These are phyloP conservation scores for Dictyostelium firmibasis DNA, from an alignment of 78 protist species.

Conservation along the genomic window DNA sequence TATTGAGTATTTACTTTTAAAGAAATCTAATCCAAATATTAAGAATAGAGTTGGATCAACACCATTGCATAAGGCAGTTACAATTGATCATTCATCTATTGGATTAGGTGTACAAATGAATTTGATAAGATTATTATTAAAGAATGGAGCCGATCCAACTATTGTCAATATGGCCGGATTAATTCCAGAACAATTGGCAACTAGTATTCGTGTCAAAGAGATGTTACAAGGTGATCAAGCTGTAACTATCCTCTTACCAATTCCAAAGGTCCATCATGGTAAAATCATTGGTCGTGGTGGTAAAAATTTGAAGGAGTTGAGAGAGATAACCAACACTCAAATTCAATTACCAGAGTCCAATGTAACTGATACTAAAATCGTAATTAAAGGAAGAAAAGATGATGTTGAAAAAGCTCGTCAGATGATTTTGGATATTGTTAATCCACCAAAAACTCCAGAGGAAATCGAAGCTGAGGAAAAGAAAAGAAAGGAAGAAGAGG, in stretches of 20 bases:
- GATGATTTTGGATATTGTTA: conserved; percentile 34
- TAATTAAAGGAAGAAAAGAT: conserved; percentile 39
- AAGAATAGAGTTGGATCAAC: conserved; percentile 57
- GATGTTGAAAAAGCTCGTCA: conserved; percentile 59
- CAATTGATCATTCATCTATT: background rate
- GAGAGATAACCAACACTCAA: conserved; percentile 47
- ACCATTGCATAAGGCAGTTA: conserved; percentile 54
- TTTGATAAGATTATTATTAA: conserved; percentile 17
- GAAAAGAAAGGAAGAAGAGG: background rate
- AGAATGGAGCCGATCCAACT: conserved; percentile 70
- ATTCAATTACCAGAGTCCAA: conserved; percentile 46
- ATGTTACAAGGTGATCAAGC: conserved; percentile 69
- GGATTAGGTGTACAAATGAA: background rate
- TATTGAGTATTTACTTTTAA: conserved; percentile 41
- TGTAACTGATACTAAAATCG: background rate
- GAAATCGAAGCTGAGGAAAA: background rate
- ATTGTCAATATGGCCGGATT: conserved; percentile 38
- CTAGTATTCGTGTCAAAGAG: conserved; percentile 19
- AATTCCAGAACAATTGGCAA: conserved; percentile 55
- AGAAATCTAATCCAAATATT: conserved; percentile 56
- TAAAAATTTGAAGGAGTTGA: conserved; percentile 21
- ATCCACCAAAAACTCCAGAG: conserved; percentile 15
- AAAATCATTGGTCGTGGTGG: conserved; percentile 59
- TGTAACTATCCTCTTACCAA: background rate
- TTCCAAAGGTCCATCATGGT: conserved; percentile 19